phyloP scores from a whole-genome alignment of 192 early-diverging fungal species.

The Spinellus fusiger region DNA sequence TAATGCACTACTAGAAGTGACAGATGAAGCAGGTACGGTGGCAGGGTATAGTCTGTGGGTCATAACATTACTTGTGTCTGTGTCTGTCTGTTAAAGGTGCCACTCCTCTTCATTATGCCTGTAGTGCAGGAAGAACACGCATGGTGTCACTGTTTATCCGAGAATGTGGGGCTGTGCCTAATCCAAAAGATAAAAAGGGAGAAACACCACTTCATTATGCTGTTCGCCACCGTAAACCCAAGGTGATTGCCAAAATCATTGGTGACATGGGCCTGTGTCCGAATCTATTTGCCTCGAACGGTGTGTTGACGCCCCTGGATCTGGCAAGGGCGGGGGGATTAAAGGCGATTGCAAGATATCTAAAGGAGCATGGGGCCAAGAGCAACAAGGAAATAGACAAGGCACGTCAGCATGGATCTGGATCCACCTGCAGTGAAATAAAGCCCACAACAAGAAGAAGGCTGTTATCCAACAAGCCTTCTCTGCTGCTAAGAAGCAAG shows the following conservation, averaged over 20 bases:
- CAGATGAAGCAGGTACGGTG: slow-evolving; percentile 10
- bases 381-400: slow-evolving; percentile 27
- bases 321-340: slow-evolving; percentile 16
- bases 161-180: slow-evolving; percentile 3
- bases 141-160: slow-evolving; percentile 12
- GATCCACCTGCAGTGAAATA: no score
- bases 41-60: neutral
- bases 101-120: slow-evolving; percentile 27
- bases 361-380: slow-evolving; percentile 10
- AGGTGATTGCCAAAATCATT: slow-evolving; percentile 13
- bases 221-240: slow-evolving; percentile 10
- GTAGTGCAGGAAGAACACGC: slow-evolving; percentile 4
- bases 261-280: slow-evolving; percentile 15
- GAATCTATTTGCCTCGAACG: slow-evolving; percentile 19
- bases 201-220: slow-evolving; percentile 30
- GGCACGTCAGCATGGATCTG: neutral
- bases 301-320: slow-evolving; percentile 23
- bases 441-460: neutral
- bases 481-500: neutral
- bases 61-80: neutral
- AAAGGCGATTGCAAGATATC: slow-evolving; percentile 10
- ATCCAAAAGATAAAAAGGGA: slow-evolving; percentile 12
- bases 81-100: slow-evolving; percentile 3
- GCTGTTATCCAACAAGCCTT: neutral
- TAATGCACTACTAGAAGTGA: slow-evolving; percentile 4